These are phyloP conservation scores for Irpex rosettiformis DNA, from an alignment of 1,284 basidiomycete genomes.

Conservation along the genomic window DNA sequence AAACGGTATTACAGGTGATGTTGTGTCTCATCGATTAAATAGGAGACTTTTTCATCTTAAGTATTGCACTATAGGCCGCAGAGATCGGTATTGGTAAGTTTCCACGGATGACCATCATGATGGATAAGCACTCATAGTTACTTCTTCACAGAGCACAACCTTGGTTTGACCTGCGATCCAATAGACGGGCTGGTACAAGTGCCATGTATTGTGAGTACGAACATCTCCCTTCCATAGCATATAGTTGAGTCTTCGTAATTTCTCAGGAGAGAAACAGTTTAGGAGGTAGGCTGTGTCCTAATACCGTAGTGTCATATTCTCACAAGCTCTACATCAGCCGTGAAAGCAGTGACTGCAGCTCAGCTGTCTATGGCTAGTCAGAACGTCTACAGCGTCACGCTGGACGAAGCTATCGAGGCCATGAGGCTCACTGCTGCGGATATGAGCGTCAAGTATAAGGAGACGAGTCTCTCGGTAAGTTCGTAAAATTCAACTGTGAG, in stretches of 20 bases:
- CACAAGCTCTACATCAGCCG: constrained; percentile 38
- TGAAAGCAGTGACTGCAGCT: constrained; percentile 89
- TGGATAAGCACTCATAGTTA: constrained; percentile 12
- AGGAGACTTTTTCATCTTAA: constrained; percentile 1
- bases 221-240: background rate
- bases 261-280: constrained; percentile 79
- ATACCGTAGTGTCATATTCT: background rate
- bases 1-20: constrained; percentile 70
- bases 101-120: constrained; percentile 5
- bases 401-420: constrained; percentile 96
- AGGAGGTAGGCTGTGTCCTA: constrained; percentile 50
- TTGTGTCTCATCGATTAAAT: constrained; percentile 3
- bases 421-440: constrained; percentile 89
- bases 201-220: constrained; percentile 78
- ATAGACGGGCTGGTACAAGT: constrained; percentile 92
- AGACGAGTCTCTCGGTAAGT: constrained; percentile 83
- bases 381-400: constrained; percentile 81
- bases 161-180: constrained; percentile 90
- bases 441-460: constrained; percentile 90
- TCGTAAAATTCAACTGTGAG: constrained; percentile 3
- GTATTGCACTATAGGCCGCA: constrained; percentile 61
- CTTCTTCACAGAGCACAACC: constrained; percentile 70
- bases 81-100: constrained; percentile 87
- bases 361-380: constrained; percentile 91
- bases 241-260: constrained; percentile 3